Conservation (phyloP, 495 filamentous ascomycete genomes). For the Penicillium chermesinum region DNA sequence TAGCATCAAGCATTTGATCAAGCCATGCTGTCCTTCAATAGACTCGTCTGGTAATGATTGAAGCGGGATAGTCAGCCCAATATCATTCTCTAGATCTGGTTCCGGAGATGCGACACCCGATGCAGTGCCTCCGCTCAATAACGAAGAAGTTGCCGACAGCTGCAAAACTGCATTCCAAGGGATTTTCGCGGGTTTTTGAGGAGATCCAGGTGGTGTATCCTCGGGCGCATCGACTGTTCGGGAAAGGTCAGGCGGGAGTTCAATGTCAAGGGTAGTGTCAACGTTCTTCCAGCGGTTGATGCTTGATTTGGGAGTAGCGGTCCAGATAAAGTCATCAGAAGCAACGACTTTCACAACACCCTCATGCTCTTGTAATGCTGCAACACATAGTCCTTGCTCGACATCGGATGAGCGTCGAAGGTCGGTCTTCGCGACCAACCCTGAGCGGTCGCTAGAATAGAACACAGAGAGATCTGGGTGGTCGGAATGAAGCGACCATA, state of each 20-base stretch:
- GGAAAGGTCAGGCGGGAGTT: constrained; percentile 51
- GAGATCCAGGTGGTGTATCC: constrained; percentile 2
- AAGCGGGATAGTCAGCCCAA: constrained; percentile 56
- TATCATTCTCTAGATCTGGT: constrained; percentile 53
- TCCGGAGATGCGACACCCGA: constrained; percentile 51
- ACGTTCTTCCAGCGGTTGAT: constrained; percentile 93
- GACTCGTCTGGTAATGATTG: constrained; percentile 75
- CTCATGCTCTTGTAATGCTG: constrained; percentile 85
- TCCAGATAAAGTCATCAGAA: constrained; percentile 82
- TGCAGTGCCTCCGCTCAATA: constrained; percentile 51
- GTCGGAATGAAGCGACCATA: constrained; percentile 92
- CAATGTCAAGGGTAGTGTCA: constrained; percentile 61
- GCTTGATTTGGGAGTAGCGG: constrained; percentile 85
- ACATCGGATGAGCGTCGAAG: constrained; percentile 68
- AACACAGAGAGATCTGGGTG: constrained; percentile 82
- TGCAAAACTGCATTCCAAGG: constrained; percentile 69
- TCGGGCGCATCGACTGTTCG: constrained; percentile 32
- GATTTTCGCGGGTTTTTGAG: constrained; percentile 55
- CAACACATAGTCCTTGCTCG: constrained; percentile 85
- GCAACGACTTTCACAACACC: constrained; percentile 81
- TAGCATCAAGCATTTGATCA: constrained; percentile 88
- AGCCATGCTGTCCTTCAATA: constrained; percentile 89
- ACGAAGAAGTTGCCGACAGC: constrained; percentile 76
- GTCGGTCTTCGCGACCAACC: constrained; percentile 91
- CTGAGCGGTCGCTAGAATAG: constrained; percentile 89